Conservation (phyloP, 345 rosid genomes). For the Salix caprea region DNA sequence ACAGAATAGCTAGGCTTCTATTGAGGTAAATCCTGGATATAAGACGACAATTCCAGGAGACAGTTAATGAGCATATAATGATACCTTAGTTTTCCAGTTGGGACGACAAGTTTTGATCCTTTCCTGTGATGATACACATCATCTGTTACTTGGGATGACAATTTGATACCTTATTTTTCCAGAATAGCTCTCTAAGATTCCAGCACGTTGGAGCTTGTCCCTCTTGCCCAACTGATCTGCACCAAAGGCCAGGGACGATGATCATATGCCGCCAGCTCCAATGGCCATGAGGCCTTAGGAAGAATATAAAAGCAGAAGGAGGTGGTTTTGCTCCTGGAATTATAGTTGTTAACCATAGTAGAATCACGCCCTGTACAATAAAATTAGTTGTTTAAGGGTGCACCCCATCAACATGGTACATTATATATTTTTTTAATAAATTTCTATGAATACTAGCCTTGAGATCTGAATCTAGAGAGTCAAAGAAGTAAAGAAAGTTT, state of each 20-base stretch:
- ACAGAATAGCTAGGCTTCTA: neutral
- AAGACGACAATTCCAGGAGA: neutral
- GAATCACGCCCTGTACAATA: slow-evolving; percentile 36
- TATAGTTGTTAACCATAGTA: slow-evolving; percentile 67
- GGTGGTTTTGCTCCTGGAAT: slow-evolving; percentile 57
- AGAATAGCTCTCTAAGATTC: slow-evolving; percentile 22
- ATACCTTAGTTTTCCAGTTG: slow-evolving; percentile 41
- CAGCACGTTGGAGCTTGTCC: slow-evolving; percentile 41
- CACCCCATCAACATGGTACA: too few species aligned
- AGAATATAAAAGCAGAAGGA: slow-evolving; percentile 38
- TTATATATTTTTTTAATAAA: too few species aligned
- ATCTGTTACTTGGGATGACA: slow-evolving; percentile 13
- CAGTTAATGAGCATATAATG: too few species aligned
- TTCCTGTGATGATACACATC: slow-evolving; percentile 12
- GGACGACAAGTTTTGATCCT: slow-evolving; percentile 21
- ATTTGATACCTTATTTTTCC: neutral
- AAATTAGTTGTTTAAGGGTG: neutral
- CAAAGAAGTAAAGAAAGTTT: too few species aligned
- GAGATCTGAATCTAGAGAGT: too few species aligned
- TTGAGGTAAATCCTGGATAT: neutral
- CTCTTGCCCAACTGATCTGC: slow-evolving; percentile 56
- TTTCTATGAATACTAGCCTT: too few species aligned
- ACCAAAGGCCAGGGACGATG: slow-evolving; percentile 66
- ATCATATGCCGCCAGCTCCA: slow-evolving; percentile 65
- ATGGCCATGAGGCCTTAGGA: slow-evolving; percentile 48